Evolutionary conservation across 345 rosid species (phyloP).

Genomic region (Eucalyptus microcorys): DNA sequence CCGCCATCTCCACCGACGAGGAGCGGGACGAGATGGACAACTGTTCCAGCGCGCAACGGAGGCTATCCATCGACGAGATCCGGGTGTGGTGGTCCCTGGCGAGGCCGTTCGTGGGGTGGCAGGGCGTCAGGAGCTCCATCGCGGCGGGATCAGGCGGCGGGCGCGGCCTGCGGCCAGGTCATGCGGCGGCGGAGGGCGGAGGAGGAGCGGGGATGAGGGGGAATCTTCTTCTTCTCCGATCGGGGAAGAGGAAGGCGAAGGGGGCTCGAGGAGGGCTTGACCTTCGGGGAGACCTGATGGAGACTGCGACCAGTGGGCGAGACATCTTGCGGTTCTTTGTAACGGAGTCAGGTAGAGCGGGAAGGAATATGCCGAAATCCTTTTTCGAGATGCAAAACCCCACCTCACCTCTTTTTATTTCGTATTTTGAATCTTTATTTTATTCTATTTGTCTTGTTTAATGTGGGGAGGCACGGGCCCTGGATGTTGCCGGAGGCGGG

Average conservation of each 20-base stretch:
- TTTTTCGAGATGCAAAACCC: too few relatives aligned
- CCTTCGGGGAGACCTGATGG: not conserved
- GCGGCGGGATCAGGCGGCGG: not conserved
- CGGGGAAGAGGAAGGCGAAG: not conserved
- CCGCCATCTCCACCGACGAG: slow-evolving; percentile 2
- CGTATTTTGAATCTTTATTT: too few relatives aligned
- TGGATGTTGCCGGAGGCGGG: not conserved
- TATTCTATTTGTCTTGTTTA: too few relatives aligned
- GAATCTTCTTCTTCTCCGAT: not conserved
- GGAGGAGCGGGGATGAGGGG: too few relatives aligned
- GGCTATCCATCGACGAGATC: not conserved
- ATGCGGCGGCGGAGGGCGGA: not conserved
- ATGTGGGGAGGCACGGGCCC: not conserved
- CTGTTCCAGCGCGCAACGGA: not conserved
- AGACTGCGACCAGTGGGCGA: not conserved
- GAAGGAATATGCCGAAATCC: not conserved
- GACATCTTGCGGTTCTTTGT: too few relatives aligned
- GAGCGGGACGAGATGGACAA: slow-evolving; percentile 1
- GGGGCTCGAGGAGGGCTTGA: not conserved
- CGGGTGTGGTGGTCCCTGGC: not conserved
- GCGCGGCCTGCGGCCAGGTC: not conserved
- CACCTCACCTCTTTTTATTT: too few relatives aligned
- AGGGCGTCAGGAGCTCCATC: slow-evolving; percentile 26
- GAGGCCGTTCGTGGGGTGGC: not conserved
- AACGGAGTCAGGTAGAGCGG: not conserved